Evolutionary conservation across 2,329 filamentous ascomycete species (phyloP), one percentile per base, ranked within the genome.

Genomic region (Xylariaceae sp.): DNA sequence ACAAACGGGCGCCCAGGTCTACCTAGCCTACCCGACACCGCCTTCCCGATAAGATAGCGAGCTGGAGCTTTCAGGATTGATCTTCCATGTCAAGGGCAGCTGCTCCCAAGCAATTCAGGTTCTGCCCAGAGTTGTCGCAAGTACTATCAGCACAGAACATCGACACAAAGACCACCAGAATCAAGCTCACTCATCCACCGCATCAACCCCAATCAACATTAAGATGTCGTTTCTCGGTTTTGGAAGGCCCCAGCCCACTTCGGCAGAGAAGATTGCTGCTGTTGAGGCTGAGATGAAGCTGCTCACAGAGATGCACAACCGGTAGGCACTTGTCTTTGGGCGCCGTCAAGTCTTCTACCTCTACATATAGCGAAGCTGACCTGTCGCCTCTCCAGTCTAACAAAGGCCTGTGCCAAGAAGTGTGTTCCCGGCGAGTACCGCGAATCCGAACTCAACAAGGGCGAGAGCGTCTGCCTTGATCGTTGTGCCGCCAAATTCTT

Each of bases 401-500:
- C 89, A 60, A 83, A 88, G 68, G 87, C 88, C 49, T 98, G 93
- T 80, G 82, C 87, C 54, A 82, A 85, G 65, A 98, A 98, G 76
- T 98, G 93, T 72, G 80, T 98, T 56, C 91, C 91, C 49, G 76
- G 73, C 61, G 83, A 91, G 59, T 98, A 97, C 81, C 89, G 89
- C 65, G 93, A 98, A 74, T 82, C 80, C 66, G 91, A 98, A 58
- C 83, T 98, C 61, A 95, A 96, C 81, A 98, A 98, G 75, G 94
- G 90, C 76, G 93, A 98, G 72, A 89, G 86, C 55, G 93, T 98
- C 57, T 98, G 94, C 74, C 83, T 98, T 56, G 93, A 98, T 73
- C 88, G 93, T 61, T 98, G 94, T 72, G 87, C 94, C 44, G 79
- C 87, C 63, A 98, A 98, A 75, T 98, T 97, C 76, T 96, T 98